Base-by-base conservation (phyloP, 139 green algal species). In the Zygnema cylindricum region DNA sequence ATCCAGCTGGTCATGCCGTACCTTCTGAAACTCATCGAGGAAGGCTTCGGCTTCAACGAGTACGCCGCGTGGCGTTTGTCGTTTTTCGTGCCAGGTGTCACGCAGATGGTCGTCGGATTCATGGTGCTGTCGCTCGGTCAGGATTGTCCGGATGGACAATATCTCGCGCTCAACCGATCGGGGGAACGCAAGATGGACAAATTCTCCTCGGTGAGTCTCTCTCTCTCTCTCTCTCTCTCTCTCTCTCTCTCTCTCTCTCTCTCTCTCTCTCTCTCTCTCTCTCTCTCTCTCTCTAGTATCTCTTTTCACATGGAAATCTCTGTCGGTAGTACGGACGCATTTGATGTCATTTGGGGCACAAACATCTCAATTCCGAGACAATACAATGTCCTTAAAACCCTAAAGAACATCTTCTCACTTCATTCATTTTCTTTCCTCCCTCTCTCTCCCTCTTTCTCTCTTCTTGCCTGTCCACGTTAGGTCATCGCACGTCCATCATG, bases 1-100 rank as follows among this genome's bases (percentile, higher is more conserved):
- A 77, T 76, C 40, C 95, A 98, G 38, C 93, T 99, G 86, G 86
- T 98, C 33, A 98, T 99, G 96, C 97, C 97, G 2, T 89, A 96
- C 71, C 92, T 99, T 69, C 97, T 77, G 43, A 1, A 3, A 25
- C 33, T 90, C 76, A 85, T 95, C 83, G 33, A 91, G 25, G 94
- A 76, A 75, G 92, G 95, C 23, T 35, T 91, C 39, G 63, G 25
- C 55, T 36, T 55, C 39, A 42, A 69, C 1, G 32, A 84, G 25
- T 96, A 96, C 85, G 83, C 92, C 33, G 95, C 96, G 40, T 98
- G 96, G 96, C 93, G 97, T 81, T 95, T 92, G 81, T 92, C 95
- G 0, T 98, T 98, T 93, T 97, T 98, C 82, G 86, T 98, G 73
- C 96, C 95, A 40, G 95, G 90, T 55, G 92, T 35, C 54, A 54